Evolutionary conservation across 192 early-diverging fungal genomes (phyloP), one percentile per base, ranked within the genome.

Genomic region (Coemansia aciculifera): DNA sequence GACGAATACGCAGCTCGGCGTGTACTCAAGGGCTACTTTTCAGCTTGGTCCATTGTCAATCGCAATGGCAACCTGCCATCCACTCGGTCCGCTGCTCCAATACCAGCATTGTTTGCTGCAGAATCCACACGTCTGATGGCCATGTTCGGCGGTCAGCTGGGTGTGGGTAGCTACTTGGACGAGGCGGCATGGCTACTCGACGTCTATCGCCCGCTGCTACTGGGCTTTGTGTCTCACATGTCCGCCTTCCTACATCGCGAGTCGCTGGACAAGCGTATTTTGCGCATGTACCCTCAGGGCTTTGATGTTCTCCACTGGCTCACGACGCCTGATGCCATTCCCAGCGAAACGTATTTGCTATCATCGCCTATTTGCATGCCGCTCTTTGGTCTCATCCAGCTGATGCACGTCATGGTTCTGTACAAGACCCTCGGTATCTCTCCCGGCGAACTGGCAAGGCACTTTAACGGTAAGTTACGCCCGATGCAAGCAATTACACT

Each of bases 61-160:
- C 34, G 59, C 12, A n/a, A 12, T 9, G 3, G 21, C 36, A 4
- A 57, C 29, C 17, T 15, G 13, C 15, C n/a, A 11, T 32, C 4
- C 27, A n/a, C 10, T 31, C 32, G 57, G n/a, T 17, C 59, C 37
- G 59, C 15, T 10, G 36, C 59, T 36, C 56, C 56, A 8, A 1
- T 1, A 32, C 64, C 75, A 31, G 70, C 64, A 1, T 59, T 81
- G 8, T 52, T 87, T 39, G 60, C 72, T 3, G 65, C 86, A 13
- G 80, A 80, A 9, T 73, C 79, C n/a, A 85, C 89, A 21, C 76
- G 81, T 21, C 69, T 90, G 19, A 85, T 94, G 67, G 93, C 94
- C 43, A 85, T 97, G 59, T 98, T 98, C 86, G 96, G 96, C 59
- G 96, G 96, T 54, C 95, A 98, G 74, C 93, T 91, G 46, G 95